These are phyloP conservation scores for Juglanconis sp. DNA, from an alignment of 2,329 filamentous ascomycete species.

Conservation along the genomic window DNA sequence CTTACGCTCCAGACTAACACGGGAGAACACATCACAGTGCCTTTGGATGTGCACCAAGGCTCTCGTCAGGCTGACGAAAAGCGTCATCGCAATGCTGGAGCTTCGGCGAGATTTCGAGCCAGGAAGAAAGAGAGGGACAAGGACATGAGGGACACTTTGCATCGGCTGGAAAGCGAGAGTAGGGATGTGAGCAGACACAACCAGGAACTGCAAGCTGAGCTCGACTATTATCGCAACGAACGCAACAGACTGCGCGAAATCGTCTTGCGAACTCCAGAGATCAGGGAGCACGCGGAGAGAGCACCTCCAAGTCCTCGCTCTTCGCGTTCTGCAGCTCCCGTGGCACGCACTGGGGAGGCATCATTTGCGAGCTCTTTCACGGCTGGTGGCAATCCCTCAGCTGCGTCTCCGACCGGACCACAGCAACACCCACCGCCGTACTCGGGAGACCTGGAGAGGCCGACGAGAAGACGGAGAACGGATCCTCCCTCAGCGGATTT, in stretches of 20 bases:
- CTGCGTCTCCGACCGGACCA: constrained; percentile 25
- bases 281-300: constrained; percentile 49
- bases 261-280: constrained; percentile 56
- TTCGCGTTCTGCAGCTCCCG: constrained; percentile 13
- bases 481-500: constrained; percentile 28
- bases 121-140: constrained; percentile 80
- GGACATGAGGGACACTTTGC: constrained; percentile 66
- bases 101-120: constrained; percentile 77
- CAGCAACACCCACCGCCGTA: constrained; percentile 22
- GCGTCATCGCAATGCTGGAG: constrained; percentile 78
- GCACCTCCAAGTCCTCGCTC: constrained; percentile 50
- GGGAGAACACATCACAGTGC: constrained; percentile 52
- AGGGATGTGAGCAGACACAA: constrained; percentile 59
- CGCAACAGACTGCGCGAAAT: constrained; percentile 69
- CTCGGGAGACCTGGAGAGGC: constrained; percentile 37
- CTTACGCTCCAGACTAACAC: constrained; percentile 20
- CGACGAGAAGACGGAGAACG: constrained; percentile 44
- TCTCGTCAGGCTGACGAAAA: constrained; percentile 84
- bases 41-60: constrained; percentile 76
- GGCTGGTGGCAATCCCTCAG: constrained; percentile 13
- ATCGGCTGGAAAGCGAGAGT: constrained; percentile 65
- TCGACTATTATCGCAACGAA: constrained; percentile 71
- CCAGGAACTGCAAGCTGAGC: constrained; percentile 56
- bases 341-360: constrained; percentile 11
- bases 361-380: constrained; percentile 12